Evolutionary conservation across 208 protist species (phyloP).

Genomic region (Leishmania lainsoni): DNA sequence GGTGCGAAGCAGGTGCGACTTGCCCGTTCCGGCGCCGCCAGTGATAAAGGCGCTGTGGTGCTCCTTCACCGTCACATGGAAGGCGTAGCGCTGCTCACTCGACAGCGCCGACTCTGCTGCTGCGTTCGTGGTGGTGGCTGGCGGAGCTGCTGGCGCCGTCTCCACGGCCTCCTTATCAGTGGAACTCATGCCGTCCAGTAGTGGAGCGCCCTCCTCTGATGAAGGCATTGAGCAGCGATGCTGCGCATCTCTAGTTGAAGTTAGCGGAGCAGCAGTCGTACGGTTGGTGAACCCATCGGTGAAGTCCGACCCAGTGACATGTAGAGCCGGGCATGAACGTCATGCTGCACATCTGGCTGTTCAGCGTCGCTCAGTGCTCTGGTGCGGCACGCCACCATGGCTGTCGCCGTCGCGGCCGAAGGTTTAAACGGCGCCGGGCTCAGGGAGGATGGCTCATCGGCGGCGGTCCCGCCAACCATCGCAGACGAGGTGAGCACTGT

Average conservation of each 20-base stretch:
- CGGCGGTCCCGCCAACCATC: background rate
- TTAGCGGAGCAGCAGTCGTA: background rate
- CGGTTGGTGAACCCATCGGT: background rate
- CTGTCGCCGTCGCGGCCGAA: background rate
- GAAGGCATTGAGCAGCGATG: background rate
- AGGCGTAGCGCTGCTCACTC: slow-evolving; percentile 59
- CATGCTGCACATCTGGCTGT: background rate
- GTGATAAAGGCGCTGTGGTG: slow-evolving; percentile 79
- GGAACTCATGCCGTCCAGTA: background rate
- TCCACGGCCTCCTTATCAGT: background rate
- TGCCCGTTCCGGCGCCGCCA: slow-evolving; percentile 90
- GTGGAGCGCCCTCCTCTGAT: background rate
- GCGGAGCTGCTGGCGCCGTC: background rate
- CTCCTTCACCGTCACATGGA: slow-evolving; percentile 48
- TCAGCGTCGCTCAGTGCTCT: background rate
- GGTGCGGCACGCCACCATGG: background rate
- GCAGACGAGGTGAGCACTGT: background rate
- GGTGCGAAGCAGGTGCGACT: slow-evolving; percentile 79
- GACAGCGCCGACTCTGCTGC: slow-evolving; percentile 31
- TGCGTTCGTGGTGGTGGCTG: background rate
- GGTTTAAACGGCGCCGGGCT: slow-evolving; percentile 9
- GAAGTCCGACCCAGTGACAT: slow-evolving; percentile 20
- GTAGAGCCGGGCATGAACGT: background rate
- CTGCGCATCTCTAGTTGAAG: background rate
- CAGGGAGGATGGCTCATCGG: background rate